Conservation (phyloP, 2,329 filamentous ascomycete species). For the Curvularia sp. region DNA sequence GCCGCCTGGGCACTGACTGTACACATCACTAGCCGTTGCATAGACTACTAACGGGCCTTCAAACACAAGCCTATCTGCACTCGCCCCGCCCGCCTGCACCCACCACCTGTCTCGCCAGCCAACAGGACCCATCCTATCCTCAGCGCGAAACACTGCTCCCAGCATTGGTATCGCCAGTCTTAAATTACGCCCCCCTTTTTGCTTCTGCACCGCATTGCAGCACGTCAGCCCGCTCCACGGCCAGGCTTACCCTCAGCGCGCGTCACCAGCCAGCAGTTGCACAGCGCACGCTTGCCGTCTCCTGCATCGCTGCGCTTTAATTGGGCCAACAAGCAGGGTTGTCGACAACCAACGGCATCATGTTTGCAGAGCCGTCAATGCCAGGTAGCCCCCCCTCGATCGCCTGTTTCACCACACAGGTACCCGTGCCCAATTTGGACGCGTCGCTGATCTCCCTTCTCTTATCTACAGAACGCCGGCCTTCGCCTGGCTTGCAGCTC, state of each 20-base stretch:
- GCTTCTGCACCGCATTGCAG: slow-evolving; percentile 13
- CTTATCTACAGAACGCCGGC: slow-evolving; percentile 53
- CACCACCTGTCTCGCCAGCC: slow-evolving; percentile 15
- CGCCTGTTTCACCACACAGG: slow-evolving; percentile 43
- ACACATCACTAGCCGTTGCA: slow-evolving; percentile 19
- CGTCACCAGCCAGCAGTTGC: slow-evolving; percentile 34
- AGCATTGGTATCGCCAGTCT: slow-evolving; percentile 45
- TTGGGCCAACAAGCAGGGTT: slow-evolving; percentile 46
- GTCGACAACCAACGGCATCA: slow-evolving; percentile 45
- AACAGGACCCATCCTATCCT: slow-evolving; percentile 26
- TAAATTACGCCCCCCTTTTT: slow-evolving; percentile 30
- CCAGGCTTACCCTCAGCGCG: slow-evolving; percentile 27
- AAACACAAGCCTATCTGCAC: slow-evolving; percentile 17
- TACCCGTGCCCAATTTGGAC: slow-evolving; percentile 38
- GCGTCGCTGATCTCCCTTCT: slow-evolving; percentile 35
- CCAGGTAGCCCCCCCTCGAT: slow-evolving; percentile 47
- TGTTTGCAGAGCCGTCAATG: slow-evolving; percentile 53
- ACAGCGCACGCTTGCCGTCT: slow-evolving; percentile 26
- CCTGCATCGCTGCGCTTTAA: slow-evolving; percentile 40
- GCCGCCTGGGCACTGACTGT: slow-evolving; percentile 5
- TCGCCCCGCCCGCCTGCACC: slow-evolving; percentile 29
- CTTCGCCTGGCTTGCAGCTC: slow-evolving; percentile 64
- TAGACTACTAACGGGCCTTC: slow-evolving; percentile 23
- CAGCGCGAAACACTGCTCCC: slow-evolving; percentile 31
- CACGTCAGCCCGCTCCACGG: slow-evolving; percentile 18